Conservation (phyloP, 2,329 filamentous ascomycete genomes). For the Lachnellula subtilissima region DNA sequence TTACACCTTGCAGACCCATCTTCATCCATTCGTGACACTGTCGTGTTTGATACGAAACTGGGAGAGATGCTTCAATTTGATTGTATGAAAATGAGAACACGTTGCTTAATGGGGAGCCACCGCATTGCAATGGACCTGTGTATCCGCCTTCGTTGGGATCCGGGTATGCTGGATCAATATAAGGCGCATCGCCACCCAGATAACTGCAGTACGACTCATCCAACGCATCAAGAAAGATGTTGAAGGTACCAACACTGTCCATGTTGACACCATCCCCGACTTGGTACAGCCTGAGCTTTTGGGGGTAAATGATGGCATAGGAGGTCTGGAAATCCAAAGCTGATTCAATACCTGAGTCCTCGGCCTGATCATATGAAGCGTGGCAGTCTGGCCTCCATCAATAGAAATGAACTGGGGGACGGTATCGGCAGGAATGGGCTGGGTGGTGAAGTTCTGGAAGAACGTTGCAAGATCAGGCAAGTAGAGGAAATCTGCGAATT, state of each 20-base stretch:
- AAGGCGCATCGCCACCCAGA: constrained; percentile 36
- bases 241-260: constrained; percentile 10
- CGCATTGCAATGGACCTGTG: constrained; percentile 14
- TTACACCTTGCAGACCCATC: constrained; percentile 58
- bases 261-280: constrained; percentile 30
- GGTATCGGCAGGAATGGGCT: constrained; percentile 38
- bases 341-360: constrained; percentile 35
- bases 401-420: constrained; percentile 29
- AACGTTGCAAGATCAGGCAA: constrained; percentile 44
- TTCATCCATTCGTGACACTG: constrained; percentile 59
- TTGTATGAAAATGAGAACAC: constrained; percentile 22
- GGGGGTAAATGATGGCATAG: constrained; percentile 44
- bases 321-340: constrained; percentile 34
- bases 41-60: constrained; percentile 51
- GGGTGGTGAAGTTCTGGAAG: constrained; percentile 40
- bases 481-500: constrained; percentile 49
- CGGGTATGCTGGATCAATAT: constrained; percentile 40
- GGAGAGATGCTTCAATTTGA: constrained; percentile 43
- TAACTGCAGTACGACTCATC: constrained; percentile 41
- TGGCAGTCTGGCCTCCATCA: constrained; percentile 31
- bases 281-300: constrained; percentile 44
- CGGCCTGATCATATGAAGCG: constrained; percentile 21
- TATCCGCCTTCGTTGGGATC: constrained; percentile 36
- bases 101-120: constrained; percentile 43
- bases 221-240: constrained; percentile 30